Evolutionary conservation across 805 yeast species (phyloP), one percentile per base, ranked within the genome.

Genomic region (Metschnikowia drakensbergensis): DNA sequence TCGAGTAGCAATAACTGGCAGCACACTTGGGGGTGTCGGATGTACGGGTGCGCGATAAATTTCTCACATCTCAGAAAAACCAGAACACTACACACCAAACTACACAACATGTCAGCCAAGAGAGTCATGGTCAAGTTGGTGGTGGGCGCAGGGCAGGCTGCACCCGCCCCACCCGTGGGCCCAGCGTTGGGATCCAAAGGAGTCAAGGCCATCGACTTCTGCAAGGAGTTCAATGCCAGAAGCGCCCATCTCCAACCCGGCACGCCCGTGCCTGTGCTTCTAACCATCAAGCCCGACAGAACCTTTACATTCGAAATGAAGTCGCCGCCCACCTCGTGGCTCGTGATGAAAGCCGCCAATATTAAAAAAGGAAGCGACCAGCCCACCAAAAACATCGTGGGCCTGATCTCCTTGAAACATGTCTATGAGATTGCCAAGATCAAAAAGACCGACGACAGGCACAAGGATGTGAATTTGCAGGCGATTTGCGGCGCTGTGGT

Each of bases 111-210:
- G 67, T 63, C 67, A 22, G 72, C 75, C 22, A 86, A 82, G 65
- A 85, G 82, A 64, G 72, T 84, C 35, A 62, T 91, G 58, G 89
- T 92, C 46, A 94, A 92, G 68, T 80, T 92, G 52, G 83, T 92
- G 44, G 98, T 92, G 3, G 96, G 92, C 6, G 98, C 99, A 4
- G 98, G 98, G 3, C 88, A 90, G 66, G 99, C 99, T 0, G 94
- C 97, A 1, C 98, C 99, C 37, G 85, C 97, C 2, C 99, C 99
- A 28, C 99, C 99, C 5, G 98, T 94, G 28, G 99, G 99, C 56
- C 99, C 99, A 40, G 99, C 98, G 0, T 75, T 94, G 43, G 99
- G 99, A 57, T 92, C 98, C 51, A 92, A 92, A 67, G 99, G 99
- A 75, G 96, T 94, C 41, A 94, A 94, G 66, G 98, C 98, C 54